phyloP scores from a whole-genome alignment of 129 eudicot genomes.

The Pseudognaphalium luteoalbum region DNA sequence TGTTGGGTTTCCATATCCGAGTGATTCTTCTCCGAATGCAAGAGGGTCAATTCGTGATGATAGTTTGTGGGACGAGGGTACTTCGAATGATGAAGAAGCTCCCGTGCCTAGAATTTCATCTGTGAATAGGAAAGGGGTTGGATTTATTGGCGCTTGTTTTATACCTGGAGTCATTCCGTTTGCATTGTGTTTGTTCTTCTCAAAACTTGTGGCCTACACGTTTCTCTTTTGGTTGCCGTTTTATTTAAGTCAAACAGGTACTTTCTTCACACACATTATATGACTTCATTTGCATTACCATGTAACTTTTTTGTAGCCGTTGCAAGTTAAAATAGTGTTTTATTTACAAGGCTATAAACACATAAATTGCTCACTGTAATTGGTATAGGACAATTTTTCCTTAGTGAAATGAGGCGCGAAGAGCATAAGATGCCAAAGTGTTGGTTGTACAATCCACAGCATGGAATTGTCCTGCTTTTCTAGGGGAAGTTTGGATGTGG shows the following conservation, averaged over 20 bases:
- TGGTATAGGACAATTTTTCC: neutral
- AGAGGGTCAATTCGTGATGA: conserved; percentile 32
- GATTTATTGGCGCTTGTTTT: conserved; percentile 69
- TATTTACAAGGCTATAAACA: neutral
- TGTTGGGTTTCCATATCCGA: conserved; percentile 55
- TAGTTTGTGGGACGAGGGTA: conserved; percentile 33
- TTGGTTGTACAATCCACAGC: too few relatives aligned
- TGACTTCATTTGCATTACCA: neutral
- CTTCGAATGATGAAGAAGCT: conserved; percentile 31
- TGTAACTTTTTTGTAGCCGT: neutral
- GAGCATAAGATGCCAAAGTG: too few relatives aligned
- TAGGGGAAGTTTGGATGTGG: neutral
- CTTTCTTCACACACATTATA: neutral
- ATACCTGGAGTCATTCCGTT: conserved; percentile 97
- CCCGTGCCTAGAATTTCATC: conserved; percentile 20
- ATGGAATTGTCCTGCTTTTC: neutral
- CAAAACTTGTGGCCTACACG: conserved; percentile 94
- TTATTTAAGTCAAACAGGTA: conserved; percentile 94
- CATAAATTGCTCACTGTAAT: neutral
- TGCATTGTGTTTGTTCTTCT: conserved; percentile 85
- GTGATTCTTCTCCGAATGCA: conserved; percentile 32
- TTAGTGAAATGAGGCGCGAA: neutral
- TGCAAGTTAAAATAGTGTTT: neutral
- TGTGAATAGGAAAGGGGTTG: conserved; percentile 53
- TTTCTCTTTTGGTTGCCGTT: conserved; percentile 92